Evolutionary conservation across 371 early-diverging fungal genomes (phyloP).

Genomic region (Mucor racemosus): DNA sequence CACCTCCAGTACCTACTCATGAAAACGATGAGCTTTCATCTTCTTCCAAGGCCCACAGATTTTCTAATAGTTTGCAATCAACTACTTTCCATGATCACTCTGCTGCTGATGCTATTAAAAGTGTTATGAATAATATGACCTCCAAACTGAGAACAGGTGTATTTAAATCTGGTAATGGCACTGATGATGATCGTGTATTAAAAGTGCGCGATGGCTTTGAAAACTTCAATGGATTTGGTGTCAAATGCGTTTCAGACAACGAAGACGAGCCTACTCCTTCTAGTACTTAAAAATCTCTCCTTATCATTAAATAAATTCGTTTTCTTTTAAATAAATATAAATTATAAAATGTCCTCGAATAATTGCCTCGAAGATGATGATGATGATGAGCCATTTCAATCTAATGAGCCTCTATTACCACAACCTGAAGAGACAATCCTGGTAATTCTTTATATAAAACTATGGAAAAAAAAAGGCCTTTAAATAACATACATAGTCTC

Average conservation of each 20-base stretch:
- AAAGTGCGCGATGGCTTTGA: constrained; percentile 21
- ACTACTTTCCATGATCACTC: background rate
- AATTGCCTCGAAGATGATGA: background rate
- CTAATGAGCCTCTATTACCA: background rate
- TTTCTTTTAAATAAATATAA: background rate
- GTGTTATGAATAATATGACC: background rate
- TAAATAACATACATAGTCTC: background rate
- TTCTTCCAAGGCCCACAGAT: background rate
- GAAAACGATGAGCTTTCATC: background rate
- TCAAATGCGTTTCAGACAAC: constrained; percentile 22
- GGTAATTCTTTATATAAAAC: background rate
- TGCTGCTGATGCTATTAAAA: constrained; percentile 9
- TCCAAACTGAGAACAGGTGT: background rate
- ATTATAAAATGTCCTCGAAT: background rate
- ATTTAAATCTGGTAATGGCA: background rate
- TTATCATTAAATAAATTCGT: background rate
- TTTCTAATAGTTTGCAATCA: background rate
- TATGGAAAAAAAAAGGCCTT: background rate
- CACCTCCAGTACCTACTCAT: constrained; percentile 2
- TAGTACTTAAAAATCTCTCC: background rate
- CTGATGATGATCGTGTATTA: constrained; percentile 7
- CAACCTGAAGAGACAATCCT: background rate
- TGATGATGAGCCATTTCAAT: background rate
- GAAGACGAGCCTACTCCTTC: background rate
- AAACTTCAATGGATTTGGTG: constrained; percentile 24